These are phyloP conservation scores for Calophaca sinica DNA, from an alignment of 306 rosid genomes.

Conservation along the genomic window DNA sequence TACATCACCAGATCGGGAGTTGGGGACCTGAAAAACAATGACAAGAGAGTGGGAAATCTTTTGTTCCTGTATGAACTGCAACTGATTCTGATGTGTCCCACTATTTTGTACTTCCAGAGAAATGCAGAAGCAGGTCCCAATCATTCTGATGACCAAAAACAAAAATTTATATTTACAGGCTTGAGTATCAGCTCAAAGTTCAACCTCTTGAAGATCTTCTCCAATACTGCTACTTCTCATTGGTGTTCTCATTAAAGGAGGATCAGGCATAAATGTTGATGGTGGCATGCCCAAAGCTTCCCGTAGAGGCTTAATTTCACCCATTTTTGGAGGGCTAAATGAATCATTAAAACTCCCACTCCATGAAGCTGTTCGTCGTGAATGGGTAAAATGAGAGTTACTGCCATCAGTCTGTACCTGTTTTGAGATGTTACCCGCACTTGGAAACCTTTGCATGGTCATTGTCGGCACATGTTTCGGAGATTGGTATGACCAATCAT, in stretches of 20 bases:
- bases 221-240: constrained; percentile 62
- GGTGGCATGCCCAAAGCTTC: constrained; percentile 64
- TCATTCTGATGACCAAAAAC: constrained; percentile 63
- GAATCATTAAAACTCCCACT: constrained; percentile 66
- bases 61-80: constrained; percentile 50
- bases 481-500: constrained; percentile 59
- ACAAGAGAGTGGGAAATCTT: constrained; percentile 37
- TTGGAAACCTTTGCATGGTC: constrained; percentile 70
- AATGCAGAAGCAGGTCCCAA: constrained; percentile 61
- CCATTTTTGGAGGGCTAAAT: constrained; percentile 53
- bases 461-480: constrained; percentile 30
- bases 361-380: constrained; percentile 91
- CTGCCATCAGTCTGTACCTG: constrained; percentile 44
- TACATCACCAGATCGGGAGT: constrained; percentile 43
- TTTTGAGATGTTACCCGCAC: constrained; percentile 62
- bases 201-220: constrained; percentile 88
- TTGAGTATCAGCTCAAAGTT: constrained; percentile 67
- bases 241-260: constrained; percentile 48
- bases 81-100: constrained; percentile 46
- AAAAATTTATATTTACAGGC: constrained; percentile 85
- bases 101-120: constrained; percentile 49
- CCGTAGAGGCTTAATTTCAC: constrained; percentile 58
- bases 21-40: constrained; percentile 39
- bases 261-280: constrained; percentile 52
- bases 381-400: constrained; percentile 47